Conservation (phyloP, 2,329 filamentous ascomycete genomes). For the Cercospora beticola region DNA sequence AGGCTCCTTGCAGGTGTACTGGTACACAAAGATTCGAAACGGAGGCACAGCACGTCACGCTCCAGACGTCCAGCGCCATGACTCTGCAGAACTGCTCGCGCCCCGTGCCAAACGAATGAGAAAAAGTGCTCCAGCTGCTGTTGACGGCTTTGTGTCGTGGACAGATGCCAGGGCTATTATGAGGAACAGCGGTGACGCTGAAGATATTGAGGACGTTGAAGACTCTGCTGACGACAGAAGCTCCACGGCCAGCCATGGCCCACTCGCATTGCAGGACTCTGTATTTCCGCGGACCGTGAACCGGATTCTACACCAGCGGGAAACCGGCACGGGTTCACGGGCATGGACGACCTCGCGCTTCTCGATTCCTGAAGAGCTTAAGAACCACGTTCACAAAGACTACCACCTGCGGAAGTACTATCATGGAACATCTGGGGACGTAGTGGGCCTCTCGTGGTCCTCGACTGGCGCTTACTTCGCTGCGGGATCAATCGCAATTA, state of each 20-base stretch:
- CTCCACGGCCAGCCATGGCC: neutral
- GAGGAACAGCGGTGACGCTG: neutral
- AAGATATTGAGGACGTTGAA: neutral
- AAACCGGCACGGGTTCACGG: slow-evolving; percentile 27
- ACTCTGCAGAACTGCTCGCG: slow-evolving; percentile 2
- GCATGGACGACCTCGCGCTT: slow-evolving; percentile 21
- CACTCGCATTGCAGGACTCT: slow-evolving; percentile 18
- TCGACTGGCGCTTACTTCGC: slow-evolving; percentile 56
- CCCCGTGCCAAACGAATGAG: slow-evolving; percentile 14
- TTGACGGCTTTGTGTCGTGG: slow-evolving; percentile 32
- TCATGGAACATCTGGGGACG: slow-evolving; percentile 60
- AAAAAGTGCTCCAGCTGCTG: slow-evolving; percentile 8
- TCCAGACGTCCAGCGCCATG: neutral
- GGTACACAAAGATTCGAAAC: slow-evolving; percentile 23
- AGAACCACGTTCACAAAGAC: slow-evolving; percentile 39
- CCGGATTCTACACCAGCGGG: slow-evolving; percentile 31
- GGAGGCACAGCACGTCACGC: neutral
- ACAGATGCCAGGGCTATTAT: slow-evolving; percentile 14
- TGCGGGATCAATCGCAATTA: slow-evolving; percentile 57
- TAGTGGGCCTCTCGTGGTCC: slow-evolving; percentile 58
- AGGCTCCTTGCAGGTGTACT: slow-evolving; percentile 33
- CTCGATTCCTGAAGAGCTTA: slow-evolving; percentile 28
- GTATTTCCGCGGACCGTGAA: slow-evolving; percentile 23
- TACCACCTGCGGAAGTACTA: slow-evolving; percentile 50
- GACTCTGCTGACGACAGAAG: neutral